phyloP scores from a whole-genome alignment of 2,329 filamentous ascomycete species.

The Sarocladium strictum region DNA sequence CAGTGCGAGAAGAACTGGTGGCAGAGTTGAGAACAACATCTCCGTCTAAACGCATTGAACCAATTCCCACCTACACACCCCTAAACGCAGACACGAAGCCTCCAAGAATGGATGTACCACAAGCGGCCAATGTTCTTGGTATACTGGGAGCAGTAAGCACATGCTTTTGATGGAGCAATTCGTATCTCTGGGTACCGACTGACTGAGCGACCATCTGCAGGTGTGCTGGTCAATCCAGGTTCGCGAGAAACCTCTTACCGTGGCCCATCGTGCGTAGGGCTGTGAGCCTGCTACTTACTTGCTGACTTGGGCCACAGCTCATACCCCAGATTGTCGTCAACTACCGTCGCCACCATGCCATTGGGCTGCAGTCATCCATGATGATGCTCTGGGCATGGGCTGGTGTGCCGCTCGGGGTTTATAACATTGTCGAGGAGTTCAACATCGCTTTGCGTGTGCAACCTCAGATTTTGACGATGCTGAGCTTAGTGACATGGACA shows the following conservation, averaged over 20 bases:
- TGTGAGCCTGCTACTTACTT: neutral
- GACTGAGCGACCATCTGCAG: neutral
- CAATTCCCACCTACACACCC: neutral
- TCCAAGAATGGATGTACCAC: slow-evolving; percentile 3
- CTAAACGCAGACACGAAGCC: neutral
- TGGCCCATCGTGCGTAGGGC: neutral
- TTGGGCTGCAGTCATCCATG: slow-evolving; percentile 12
- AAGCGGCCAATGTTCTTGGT: slow-evolving; percentile 15
- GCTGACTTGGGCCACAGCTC: slow-evolving; percentile 9
- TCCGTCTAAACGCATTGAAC: neutral
- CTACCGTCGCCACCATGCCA: slow-evolving; percentile 13
- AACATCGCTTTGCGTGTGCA: slow-evolving; percentile 26
- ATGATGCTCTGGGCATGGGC: slow-evolving; percentile 17
- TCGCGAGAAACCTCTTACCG: neutral
- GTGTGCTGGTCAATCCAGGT: slow-evolving; percentile 6
- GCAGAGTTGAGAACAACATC: neutral
- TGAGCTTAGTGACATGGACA: slow-evolving; percentile 24
- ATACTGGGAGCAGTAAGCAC: slow-evolving; percentile 13
- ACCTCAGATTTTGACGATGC: slow-evolving; percentile 24
- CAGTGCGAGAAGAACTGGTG: neutral
- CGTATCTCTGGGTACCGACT: too few species aligned
- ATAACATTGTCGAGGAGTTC: slow-evolving; percentile 23
- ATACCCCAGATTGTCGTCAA: slow-evolving; percentile 17
- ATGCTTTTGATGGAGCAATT: too few species aligned
- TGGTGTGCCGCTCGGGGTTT: slow-evolving; percentile 16